Base-by-base conservation (phyloP, 768 basidiomycete species). In the Pleurotus djamor region DNA sequence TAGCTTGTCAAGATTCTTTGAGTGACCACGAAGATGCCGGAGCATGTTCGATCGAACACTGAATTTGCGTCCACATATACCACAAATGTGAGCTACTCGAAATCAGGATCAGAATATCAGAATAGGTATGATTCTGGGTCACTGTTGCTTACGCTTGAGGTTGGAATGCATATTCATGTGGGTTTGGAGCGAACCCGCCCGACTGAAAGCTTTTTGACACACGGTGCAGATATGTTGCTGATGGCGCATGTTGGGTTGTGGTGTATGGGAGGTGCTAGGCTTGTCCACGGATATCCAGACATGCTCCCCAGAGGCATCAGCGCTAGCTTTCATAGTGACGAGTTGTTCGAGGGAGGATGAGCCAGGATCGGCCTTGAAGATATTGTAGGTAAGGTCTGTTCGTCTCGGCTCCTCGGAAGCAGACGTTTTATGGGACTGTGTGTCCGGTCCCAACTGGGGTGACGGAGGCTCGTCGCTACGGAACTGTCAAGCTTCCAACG, bases 111-210 rank as follows among this genome's bases (percentile, higher is more conserved):
- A 28, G 21, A 28, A 28, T 28, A 28, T 28, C 21, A 28, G 21
- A 28, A 28, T 28, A 28, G 21, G 21, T 28, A 28, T 28, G 21
- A 28, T 28, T 28, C 21, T 28, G 21, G 21, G 21, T 28, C 21
- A 28, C 21, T 28, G 21, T 28, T 28, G 21, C 21, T 28, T 60
- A 68, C 66, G 66, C 12, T 70, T 65, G 37, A 66, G 9, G 12
- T 32, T 32, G n/a, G 33, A 7, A 17, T 52, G 51, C 33, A 38
- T 52, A 52, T 52, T 52, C 33, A 52, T 52, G 35, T 52, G 51
- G 8, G 51, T 52, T 34, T 38, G 17, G n/a, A 52, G 36, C 28
- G 51, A 32, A 17, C 51, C 35, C 33, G 51, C 14, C 35, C 51
- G 51, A 52, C 35, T 17, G 33, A 52, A 52, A 10, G 12, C 36